These are phyloP conservation scores for Hamamelis virginiana DNA, from an alignment of 164 flowering plant species.

Conservation along the genomic window DNA sequence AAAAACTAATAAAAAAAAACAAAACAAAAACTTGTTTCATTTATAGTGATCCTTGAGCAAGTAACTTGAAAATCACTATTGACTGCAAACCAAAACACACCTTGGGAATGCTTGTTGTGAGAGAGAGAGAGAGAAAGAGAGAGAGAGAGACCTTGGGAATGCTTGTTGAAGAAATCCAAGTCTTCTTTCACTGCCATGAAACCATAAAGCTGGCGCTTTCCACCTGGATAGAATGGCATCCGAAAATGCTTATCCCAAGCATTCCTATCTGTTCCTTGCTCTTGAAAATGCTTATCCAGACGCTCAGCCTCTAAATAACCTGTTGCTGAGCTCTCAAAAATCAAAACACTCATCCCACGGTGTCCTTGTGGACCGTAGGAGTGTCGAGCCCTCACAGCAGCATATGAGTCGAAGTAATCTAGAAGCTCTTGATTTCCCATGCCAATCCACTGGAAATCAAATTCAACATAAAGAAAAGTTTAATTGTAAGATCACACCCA, in stretches of 20 bases:
- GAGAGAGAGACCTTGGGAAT: slow-evolving; percentile 55
- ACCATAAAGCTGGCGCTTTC: slow-evolving; percentile 85
- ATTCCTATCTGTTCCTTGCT: slow-evolving; percentile 54
- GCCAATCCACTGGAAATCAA: slow-evolving; percentile 75
- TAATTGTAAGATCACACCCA: not conserved
- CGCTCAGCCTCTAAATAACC: slow-evolving; percentile 90
- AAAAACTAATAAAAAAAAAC: too few species aligned
- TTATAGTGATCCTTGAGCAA: too few species aligned
- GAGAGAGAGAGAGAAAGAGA: slow-evolving; percentile 8
- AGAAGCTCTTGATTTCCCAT: slow-evolving; percentile 96
- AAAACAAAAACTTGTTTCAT: too few species aligned
- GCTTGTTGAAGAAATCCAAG: slow-evolving; percentile 68
- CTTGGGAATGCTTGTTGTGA: too few species aligned
- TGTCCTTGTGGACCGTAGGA: slow-evolving; percentile 97
- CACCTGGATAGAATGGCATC: slow-evolving; percentile 57
- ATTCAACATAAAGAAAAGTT: slow-evolving; percentile 5
- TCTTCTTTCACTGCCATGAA: slow-evolving; percentile 71
- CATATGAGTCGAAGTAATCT: slow-evolving; percentile 60
- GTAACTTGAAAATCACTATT: too few species aligned
- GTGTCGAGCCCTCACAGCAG: slow-evolving; percentile 71
- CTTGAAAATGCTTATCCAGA: slow-evolving; percentile 71
- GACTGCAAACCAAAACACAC: too few species aligned
- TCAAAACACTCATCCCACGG: slow-evolving; percentile 84
- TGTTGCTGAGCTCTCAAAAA: slow-evolving; percentile 71
- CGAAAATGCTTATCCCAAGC: slow-evolving; percentile 61